These are phyloP conservation scores for Microbotryum lychnidis-dioicae DNA, from an alignment of 1,284 basidiomycete genomes.

Conservation along the genomic window DNA sequence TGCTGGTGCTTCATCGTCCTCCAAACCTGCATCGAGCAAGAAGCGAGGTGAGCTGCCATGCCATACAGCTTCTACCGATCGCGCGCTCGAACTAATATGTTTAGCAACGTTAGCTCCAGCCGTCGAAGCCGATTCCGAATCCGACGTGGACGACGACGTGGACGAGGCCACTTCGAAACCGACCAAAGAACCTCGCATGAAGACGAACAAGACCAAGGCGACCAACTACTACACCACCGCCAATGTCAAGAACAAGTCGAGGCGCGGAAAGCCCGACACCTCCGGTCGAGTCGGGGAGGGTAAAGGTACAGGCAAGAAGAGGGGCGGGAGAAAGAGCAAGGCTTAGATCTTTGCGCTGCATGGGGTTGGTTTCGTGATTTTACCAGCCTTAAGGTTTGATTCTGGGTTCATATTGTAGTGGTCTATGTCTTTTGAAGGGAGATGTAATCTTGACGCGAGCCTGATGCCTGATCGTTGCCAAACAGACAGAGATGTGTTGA, in stretches of 20 bases:
- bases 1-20: slow-evolving; percentile 14
- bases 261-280: not conserved
- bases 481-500: too few species aligned
- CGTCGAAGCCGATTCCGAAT: slow-evolving; percentile 8
- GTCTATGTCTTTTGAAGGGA: too few species aligned
- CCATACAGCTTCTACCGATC: too few species aligned
- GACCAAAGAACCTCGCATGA: slow-evolving; percentile 68
- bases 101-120: too few species aligned
- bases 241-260: slow-evolving; percentile 32
- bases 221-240: slow-evolving; percentile 70
- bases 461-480: too few species aligned
- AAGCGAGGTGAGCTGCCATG: slow-evolving; percentile 26
- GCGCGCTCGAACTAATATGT: too few species aligned
- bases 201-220: slow-evolving; percentile 85
- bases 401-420: too few species aligned
- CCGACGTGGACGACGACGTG: slow-evolving; percentile 9
- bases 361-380: too few species aligned
- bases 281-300: slow-evolving; percentile 3
- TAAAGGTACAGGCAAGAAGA: slow-evolving; percentile 7
- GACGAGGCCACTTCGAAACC: slow-evolving; percentile 23
- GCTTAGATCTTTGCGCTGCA: too few species aligned
- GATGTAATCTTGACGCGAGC: too few species aligned
- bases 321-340: slow-evolving; percentile 3
- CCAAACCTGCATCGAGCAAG: slow-evolving; percentile 27
- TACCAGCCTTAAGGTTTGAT: too few species aligned